Evolutionary conservation across 2,329 filamentous ascomycete genomes (phyloP).

Genomic region (Botryotinia narcissicola): DNA sequence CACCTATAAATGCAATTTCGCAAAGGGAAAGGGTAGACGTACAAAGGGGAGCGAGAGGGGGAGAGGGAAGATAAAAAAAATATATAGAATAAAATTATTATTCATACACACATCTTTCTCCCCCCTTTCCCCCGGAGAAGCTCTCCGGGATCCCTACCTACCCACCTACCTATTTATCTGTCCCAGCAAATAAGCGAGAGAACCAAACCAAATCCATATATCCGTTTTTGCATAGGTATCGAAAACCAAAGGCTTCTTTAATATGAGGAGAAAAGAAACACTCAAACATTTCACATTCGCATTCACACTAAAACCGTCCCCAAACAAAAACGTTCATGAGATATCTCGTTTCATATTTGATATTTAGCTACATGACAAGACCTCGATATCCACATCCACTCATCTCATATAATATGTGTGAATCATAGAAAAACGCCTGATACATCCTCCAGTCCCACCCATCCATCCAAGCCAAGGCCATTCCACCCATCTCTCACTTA

Average conservation of each 20-base stretch:
- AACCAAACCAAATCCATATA: background rate
- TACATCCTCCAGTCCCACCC: constrained; percentile 1
- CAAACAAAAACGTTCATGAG: background rate
- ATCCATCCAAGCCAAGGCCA: background rate
- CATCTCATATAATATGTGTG: constrained; percentile 8
- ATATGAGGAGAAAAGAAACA: background rate
- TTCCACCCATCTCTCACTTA: background rate
- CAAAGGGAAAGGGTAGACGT: too few species aligned
- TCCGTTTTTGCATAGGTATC: background rate
- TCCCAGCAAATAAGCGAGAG: background rate
- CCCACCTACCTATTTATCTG: background rate
- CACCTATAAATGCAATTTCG: too few species aligned
- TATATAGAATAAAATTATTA: too few species aligned
- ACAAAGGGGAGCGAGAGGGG: too few species aligned
- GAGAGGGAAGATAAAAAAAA: too few species aligned
- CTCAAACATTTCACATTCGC: background rate
- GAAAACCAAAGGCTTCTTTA: background rate
- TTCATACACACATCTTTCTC: background rate
- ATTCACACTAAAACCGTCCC: background rate
- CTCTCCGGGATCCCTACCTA: background rate
- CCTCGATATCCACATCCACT: background rate
- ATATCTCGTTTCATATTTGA: background rate
- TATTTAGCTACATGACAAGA: constrained; percentile 11
- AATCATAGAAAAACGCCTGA: constrained; percentile 3
- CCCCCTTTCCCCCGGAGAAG: background rate